Conservation (phyloP, 129 eudicot species). For the Pseudognaphalium luteoalbum region DNA sequence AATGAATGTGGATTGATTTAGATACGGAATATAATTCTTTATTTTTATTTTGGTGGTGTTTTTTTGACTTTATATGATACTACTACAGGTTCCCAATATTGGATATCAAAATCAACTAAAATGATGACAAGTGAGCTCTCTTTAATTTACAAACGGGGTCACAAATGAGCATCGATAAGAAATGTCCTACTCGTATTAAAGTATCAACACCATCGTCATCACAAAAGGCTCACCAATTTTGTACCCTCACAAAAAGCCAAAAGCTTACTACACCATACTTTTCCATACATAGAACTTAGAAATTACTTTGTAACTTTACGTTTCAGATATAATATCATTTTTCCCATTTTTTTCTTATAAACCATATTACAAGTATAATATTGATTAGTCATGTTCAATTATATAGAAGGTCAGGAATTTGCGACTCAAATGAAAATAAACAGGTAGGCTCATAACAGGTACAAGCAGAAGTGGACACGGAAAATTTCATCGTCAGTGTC, state of each 20-base stretch:
- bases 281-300: not conserved
- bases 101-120: constrained; percentile 13
- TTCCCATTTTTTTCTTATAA: not conserved
- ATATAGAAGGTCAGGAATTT: no score
- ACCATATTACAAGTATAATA: no score
- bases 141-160: constrained; percentile 26
- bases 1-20: no score
- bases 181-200: constrained; percentile 24
- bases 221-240: constrained; percentile 10
- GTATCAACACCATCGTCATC: constrained; percentile 27
- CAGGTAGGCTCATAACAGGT: no score
- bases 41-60: not conserved
- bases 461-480: no score
- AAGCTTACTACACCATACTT: not conserved
- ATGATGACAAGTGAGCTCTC: constrained; percentile 13
- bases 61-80: not conserved
- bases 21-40: no score
- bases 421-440: no score
- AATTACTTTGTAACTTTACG: not conserved
- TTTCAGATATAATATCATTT: not conserved
- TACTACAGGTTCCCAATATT: not conserved
- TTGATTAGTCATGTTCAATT: no score
- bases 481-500: no score
- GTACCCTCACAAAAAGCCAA: constrained; percentile 11
- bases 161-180: constrained; percentile 18